Evolutionary conservation across 805 yeast genomes (phyloP), one percentile per base, ranked within the genome.

Genomic region (Ogataea corticis): DNA sequence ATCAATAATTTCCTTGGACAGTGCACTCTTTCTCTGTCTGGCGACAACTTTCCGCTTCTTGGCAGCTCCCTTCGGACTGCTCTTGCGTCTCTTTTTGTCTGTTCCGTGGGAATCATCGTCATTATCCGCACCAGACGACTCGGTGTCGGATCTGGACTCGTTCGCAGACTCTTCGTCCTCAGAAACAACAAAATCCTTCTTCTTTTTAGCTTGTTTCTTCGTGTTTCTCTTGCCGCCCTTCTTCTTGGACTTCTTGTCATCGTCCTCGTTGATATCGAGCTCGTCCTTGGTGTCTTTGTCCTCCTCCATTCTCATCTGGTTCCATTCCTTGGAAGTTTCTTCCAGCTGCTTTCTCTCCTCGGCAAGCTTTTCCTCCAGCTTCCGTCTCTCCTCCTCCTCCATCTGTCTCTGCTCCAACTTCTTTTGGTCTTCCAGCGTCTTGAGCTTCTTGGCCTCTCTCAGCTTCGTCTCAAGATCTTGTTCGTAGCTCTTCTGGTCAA

Each of bases 401-500:
- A 73, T 76, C 49, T 68, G 65, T 46, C 69, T 70, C 51, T 71
- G 74, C 47, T 71, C 76, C 41, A 65, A 49, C 45, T 63, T 66
- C 44, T 56, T 63, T 39, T 66, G 74, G 57, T 80, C 87, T 51
- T 77, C 83, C 34, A 55, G 53, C 46, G 81, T 84, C 53, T 85
- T 74, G 34, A 75, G 54, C 59, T 76, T 80, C 64, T 80, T 77
- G 17, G 97, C 97, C 50, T 82, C 89, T 38, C 76, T 83, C 46
- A 92, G 72, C 67, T 80, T 87, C 32, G 71, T 71, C 42, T 76
- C 75, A 42, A 79, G 71, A 46, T 77, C 74, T 14, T 63, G 63
- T 46, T 87, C 91, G 63, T 75, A 82, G 50, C 76, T 83, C 52
- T 73, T 71, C 52, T 94, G 97, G 53, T 87, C 92, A 19, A 76